These are phyloP conservation scores for Gyromitra esculenta DNA, from an alignment of 2,329 filamentous ascomycete species.

Conservation along the genomic window DNA sequence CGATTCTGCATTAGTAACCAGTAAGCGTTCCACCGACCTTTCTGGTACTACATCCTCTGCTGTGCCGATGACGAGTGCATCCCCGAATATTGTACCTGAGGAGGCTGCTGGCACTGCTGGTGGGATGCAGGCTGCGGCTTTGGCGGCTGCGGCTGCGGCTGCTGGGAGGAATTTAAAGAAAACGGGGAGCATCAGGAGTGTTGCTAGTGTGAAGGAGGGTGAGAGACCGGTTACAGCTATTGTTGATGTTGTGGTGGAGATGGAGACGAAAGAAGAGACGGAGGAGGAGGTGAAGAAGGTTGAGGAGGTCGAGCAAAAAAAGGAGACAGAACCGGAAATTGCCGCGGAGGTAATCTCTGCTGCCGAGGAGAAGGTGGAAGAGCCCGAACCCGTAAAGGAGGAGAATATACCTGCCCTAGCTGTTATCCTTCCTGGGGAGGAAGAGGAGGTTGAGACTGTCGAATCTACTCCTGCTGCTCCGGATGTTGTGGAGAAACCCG, in stretches of 20 bases:
- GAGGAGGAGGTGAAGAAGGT: slow-evolving; percentile 20
- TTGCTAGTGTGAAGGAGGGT: slow-evolving; percentile 49
- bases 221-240: slow-evolving; percentile 46
- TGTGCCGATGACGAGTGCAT: slow-evolving; percentile 35
- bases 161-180: slow-evolving; percentile 48
- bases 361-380: slow-evolving; percentile 13
- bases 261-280: slow-evolving; percentile 36
- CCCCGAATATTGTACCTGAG: slow-evolving; percentile 49
- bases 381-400: not conserved
- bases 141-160: slow-evolving; percentile 49
- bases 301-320: slow-evolving; percentile 18
- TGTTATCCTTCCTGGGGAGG: not conserved
- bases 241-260: slow-evolving; percentile 20
- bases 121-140: slow-evolving; percentile 42
- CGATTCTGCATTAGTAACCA: slow-evolving; percentile 62
- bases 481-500: not conserved
- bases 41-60: slow-evolving; percentile 41
- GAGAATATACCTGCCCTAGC: not conserved
- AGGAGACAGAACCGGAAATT: not conserved
- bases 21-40: slow-evolving; percentile 59
- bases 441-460: not conserved
- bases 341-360: not conserved
- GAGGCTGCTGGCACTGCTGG: not conserved
- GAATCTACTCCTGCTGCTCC: not conserved
- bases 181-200: slow-evolving; percentile 47